Conservation (phyloP, 1,284 basidiomycete species). For the Cutaneotrichosporon cutaneum region DNA sequence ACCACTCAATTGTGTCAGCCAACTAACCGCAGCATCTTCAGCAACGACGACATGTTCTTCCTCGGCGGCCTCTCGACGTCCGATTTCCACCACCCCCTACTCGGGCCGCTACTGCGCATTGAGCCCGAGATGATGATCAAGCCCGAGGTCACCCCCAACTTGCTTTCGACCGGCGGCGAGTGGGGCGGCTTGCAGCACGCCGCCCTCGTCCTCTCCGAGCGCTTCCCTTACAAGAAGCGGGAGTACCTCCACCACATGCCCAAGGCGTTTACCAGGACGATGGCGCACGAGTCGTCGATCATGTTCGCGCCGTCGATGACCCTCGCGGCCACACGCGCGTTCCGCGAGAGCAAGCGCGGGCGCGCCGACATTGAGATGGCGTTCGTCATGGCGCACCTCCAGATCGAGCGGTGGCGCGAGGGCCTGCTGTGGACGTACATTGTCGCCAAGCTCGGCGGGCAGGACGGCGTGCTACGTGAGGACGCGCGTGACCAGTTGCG, state of each 20-base stretch:
- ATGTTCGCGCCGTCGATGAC: constrained; percentile 39
- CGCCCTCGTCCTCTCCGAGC: constrained; percentile 30
- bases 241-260: constrained; percentile 46
- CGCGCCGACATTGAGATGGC: constrained; percentile 43
- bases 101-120: constrained; percentile 39
- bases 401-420: constrained; percentile 49
- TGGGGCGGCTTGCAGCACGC: constrained; percentile 48
- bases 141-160: constrained; percentile 24
- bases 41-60: constrained; percentile 51
- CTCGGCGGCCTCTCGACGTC: constrained; percentile 27
- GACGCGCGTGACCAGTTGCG: constrained; percentile 31
- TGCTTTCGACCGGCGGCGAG: constrained; percentile 37
- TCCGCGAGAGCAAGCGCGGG: constrained; percentile 39
- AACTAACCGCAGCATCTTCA: constrained; percentile 29
- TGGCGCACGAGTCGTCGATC: constrained; percentile 40
- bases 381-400: constrained; percentile 38
- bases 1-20: constrained; percentile 1
- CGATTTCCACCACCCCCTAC: constrained; percentile 44
- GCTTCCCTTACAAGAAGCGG: constrained; percentile 34
- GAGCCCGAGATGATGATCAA: constrained; percentile 34
- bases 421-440: constrained; percentile 43
- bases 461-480: constrained; percentile 33
- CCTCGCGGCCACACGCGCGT: constrained; percentile 34
- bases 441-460: constrained; percentile 40
- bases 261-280: constrained; percentile 31